Percentiles rank a stretch among this genome's conserved stretches.
These are phyloP conservation scores for Dorcoceras hygrometricum DNA, from an alignment of 257 asterid genomes.

Conservation along the genomic window DNA sequence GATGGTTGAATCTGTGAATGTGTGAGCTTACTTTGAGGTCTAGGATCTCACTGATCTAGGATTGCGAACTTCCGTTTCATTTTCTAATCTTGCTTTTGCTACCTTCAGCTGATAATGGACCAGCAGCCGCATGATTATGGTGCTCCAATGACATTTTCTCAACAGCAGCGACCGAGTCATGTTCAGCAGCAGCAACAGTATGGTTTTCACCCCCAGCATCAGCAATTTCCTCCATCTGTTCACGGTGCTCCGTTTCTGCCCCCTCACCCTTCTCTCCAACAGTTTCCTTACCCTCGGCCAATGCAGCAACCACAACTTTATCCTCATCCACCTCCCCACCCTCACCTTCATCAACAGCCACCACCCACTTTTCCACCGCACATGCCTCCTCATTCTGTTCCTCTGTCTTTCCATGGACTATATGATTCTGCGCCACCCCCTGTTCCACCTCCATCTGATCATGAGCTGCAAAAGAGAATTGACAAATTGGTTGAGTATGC, in stretches of 20 bases:
- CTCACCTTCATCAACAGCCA: constrained; percentile 69
- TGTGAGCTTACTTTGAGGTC: not conserved
- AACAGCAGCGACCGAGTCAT: constrained; percentile 68
- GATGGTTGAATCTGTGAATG: not conserved
- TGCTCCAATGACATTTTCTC: constrained; percentile 69
- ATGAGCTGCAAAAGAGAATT: constrained; percentile 88
- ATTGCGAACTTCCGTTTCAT: not conserved
- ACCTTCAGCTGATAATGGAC: constrained; percentile 47
- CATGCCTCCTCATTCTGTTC: constrained; percentile 63
- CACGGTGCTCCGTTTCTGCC: constrained; percentile 82
- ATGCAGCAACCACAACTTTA: constrained; percentile 68
- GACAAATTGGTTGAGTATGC: constrained; percentile 89
- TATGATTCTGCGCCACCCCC: constrained; percentile 79
- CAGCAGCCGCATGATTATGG: constrained; percentile 82
- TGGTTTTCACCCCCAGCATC: constrained; percentile 88
- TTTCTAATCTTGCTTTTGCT: not conserved
- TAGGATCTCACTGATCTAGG: not conserved
- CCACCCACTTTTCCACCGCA: constrained; percentile 73
- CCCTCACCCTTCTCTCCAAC: constrained; percentile 82
- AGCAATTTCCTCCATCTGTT: constrained; percentile 74
- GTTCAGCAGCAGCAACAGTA: constrained; percentile 61
- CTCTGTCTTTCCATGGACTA: constrained; percentile 66
- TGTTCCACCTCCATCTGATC: constrained; percentile 87
- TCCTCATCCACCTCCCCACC: constrained; percentile 75
- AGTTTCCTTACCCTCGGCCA: constrained; percentile 75